phyloP scores from a whole-genome alignment of 768 basidiomycete genomes.

The Podaxis sp. region DNA sequence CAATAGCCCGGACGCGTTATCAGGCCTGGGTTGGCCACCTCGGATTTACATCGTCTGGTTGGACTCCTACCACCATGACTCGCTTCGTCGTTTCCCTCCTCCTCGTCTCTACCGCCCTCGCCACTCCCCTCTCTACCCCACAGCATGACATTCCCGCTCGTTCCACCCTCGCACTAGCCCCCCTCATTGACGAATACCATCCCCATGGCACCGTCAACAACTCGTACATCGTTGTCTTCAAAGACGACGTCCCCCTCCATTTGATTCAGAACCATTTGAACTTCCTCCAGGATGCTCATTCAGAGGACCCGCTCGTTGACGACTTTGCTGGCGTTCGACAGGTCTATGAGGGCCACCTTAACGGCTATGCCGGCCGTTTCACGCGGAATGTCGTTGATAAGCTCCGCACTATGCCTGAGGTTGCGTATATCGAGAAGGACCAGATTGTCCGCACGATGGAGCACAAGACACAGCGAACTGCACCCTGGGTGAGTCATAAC shows the following conservation, averaged over 20 bases:
- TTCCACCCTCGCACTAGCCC: conserved; percentile 55
- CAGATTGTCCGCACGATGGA: conserved; percentile 85
- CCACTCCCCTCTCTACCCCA: conserved; percentile 54
- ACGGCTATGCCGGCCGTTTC: conserved; percentile 84
- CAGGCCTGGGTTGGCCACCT: conserved; percentile 17
- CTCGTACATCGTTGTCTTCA: conserved; percentile 94
- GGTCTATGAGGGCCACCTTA: conserved; percentile 72
- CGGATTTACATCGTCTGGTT: conserved; percentile 20
- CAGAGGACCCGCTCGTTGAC: conserved; percentile 50
- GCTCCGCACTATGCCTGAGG: conserved; percentile 84
- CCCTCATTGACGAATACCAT: conserved; percentile 57
- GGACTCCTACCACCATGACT: conserved; percentile 40
- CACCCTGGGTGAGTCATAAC: conserved; percentile 74
- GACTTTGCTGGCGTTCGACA: conserved; percentile 61
- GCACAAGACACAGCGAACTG: conserved; percentile 50
- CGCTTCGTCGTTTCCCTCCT: conserved; percentile 41
- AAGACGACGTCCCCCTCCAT: conserved; percentile 58
- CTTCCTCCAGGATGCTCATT: conserved; percentile 65
- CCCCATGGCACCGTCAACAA: conserved; percentile 77
- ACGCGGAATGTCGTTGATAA: conserved; percentile 64
- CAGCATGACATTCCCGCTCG: conserved; percentile 33
- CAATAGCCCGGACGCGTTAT: conserved; percentile 30
- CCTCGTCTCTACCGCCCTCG: conserved; percentile 33
- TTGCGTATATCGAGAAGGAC: conserved; percentile 91
- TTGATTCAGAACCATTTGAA: conserved; percentile 77